Base-by-base conservation (phyloP, 2,329 filamentous ascomycete genomes). In the Aspergillus ochraceoroseus region DNA sequence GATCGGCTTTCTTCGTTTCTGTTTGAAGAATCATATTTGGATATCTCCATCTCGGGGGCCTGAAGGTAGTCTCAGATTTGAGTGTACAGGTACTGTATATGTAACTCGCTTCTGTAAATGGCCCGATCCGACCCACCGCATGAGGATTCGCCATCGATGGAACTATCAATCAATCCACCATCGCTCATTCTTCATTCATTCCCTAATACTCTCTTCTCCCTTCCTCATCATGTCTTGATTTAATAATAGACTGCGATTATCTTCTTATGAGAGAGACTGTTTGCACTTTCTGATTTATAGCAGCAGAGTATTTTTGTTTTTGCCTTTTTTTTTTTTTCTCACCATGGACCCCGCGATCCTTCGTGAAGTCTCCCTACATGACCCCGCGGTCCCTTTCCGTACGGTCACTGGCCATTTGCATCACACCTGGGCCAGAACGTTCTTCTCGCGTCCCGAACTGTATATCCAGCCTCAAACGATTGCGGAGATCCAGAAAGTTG, bases 341-440 rank as follows among this genome's bases (percentile, higher is more conserved):
- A 53, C 32, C 35, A 64, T 71, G 58, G 70, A 76, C 56, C 63
- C 68, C 52, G 49, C 59, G 44, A 64, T 81, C 48, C 53, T 67
- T 43, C 66, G 68, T 46, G 79, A 83, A 61, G 69, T 83, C 47
- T 68, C 71, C 22, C 72, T 71, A 48, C 73, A 79, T 59, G 72
- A 82, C 56, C 73, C 77, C 51, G 65, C 70, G 43, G 66, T 92
- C 26, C 80, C 87, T 29, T 95, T 96, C 70, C 85, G 83, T 62
- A 85, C 86, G 4, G 75, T 74, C 43, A 71, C 76, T 44, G 72
- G 77, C 38, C 82, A 96, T 64, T 68, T 82, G 33, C 92, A 96
- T 70, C 82, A 83, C 56, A 98, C 92, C 13, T 98, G 92, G 92
- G 92, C 92, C 26, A 82, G 83, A 59, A 96, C 92, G 34, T 95